Evolutionary conservation across 1,284 basidiomycete species (phyloP).

Genomic region (Ceratobasidium sp.): DNA sequence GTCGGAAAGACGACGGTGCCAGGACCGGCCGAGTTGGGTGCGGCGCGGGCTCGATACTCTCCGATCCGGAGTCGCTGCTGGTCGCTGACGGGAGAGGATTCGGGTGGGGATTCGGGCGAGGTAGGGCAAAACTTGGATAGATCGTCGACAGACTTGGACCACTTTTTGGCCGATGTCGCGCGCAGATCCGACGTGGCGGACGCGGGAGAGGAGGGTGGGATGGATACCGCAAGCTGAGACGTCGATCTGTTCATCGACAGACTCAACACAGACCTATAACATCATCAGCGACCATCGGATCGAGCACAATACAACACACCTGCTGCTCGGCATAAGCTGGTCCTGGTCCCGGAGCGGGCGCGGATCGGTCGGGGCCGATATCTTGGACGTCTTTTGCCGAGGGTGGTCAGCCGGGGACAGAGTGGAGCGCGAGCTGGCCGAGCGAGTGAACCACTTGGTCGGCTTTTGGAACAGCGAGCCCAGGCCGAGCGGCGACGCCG

Average conservation of each 20-base stretch:
- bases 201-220: slow-evolving; percentile 28
- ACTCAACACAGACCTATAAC: slow-evolving; percentile 74
- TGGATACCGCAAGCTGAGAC: slow-evolving; percentile 35
- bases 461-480: slow-evolving; percentile 64
- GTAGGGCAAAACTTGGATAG: slow-evolving; percentile 63
- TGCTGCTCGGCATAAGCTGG: slow-evolving; percentile 18
- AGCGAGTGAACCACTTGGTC: slow-evolving; percentile 65
- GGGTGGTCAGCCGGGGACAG: slow-evolving; percentile 26
- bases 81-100: neutral
- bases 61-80: slow-evolving; percentile 27
- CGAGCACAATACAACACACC: neutral
- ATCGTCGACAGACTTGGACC: slow-evolving; percentile 85
- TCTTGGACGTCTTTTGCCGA: slow-evolving; percentile 81
- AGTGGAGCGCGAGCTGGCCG: slow-evolving; percentile 34
- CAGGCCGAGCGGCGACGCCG: slow-evolving; percentile 60
- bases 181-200: slow-evolving; percentile 70
- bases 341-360: slow-evolving; percentile 61
- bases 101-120: slow-evolving; percentile 54
- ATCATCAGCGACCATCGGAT: slow-evolving; percentile 46
- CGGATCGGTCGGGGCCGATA: slow-evolving; percentile 84
- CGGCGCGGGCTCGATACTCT: slow-evolving; percentile 48
- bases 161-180: slow-evolving; percentile 74
- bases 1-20: slow-evolving; percentile 34
- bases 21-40: slow-evolving; percentile 34
- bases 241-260: slow-evolving; percentile 61